Evolutionary conservation across 495 filamentous ascomycete genomes (phyloP).

Genomic region (Trichoderma erinaceum): DNA sequence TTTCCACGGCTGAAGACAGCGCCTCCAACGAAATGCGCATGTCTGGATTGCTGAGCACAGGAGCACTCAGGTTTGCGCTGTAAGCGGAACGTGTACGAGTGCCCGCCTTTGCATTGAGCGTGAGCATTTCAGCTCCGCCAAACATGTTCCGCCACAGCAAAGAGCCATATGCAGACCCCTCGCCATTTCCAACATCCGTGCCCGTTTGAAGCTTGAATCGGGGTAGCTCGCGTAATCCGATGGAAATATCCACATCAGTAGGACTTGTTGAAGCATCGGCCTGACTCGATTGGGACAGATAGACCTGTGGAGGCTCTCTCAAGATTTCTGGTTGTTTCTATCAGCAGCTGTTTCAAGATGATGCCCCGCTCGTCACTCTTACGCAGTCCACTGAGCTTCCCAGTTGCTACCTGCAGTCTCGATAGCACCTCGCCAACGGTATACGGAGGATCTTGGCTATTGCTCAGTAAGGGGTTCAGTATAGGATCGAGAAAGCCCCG

Average conservation of each 20-base stretch:
- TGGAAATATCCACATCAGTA: constrained; percentile 70
- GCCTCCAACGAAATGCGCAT: constrained; percentile 67
- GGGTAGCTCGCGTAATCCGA: constrained; percentile 71
- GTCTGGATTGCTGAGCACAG: constrained; percentile 73
- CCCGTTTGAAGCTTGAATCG: constrained; percentile 81
- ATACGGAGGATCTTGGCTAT: constrained; percentile 56
- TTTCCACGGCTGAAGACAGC: constrained; percentile 72
- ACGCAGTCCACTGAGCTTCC: constrained; percentile 80
- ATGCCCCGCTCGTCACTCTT: constrained; percentile 18
- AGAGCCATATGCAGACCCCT: constrained; percentile 86
- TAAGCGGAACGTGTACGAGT: constrained; percentile 87
- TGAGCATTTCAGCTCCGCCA: constrained; percentile 84
- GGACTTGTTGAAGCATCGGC: constrained; percentile 52
- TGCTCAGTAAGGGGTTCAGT: constrained; percentile 68
- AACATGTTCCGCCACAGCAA: constrained; percentile 83
- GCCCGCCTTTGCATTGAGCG: constrained; percentile 73
- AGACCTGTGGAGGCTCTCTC: constrained; percentile 72
- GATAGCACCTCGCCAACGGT: constrained; percentile 71
- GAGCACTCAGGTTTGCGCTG: constrained; percentile 73
- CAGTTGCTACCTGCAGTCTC: constrained; percentile 58
- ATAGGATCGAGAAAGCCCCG: constrained; percentile 70
- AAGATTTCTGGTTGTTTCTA: constrained; percentile 61
- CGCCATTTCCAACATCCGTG: constrained; percentile 83
- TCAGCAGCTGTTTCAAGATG: constrained; percentile 18
- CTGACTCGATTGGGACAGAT: constrained; percentile 62